phyloP scores from a whole-genome alignment of 2,329 filamentous ascomycete species.

The Tolypocladium nubicola region DNA sequence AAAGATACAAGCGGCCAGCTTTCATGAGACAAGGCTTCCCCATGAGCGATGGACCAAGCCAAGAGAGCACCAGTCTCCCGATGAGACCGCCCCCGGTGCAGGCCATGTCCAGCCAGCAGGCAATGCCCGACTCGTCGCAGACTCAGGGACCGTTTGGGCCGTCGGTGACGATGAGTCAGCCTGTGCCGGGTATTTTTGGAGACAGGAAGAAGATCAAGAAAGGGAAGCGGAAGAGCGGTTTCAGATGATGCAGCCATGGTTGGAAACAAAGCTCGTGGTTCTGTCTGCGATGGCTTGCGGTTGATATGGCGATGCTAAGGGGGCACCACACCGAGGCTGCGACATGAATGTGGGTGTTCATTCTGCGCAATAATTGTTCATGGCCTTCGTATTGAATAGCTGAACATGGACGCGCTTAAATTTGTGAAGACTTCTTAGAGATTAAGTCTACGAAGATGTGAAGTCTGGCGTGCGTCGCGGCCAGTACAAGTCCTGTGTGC shows the following conservation, averaged over 20 bases:
- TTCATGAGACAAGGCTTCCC: constrained; percentile 15
- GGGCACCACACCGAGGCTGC: not conserved
- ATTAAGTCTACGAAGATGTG: not conserved
- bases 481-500: not conserved
- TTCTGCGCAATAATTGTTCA: not conserved
- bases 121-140: constrained; percentile 22
- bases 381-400: not conserved
- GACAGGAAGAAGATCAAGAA: constrained; percentile 33
- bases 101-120: constrained; percentile 25
- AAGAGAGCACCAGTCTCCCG: constrained; percentile 6
- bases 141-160: constrained; percentile 15
- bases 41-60: constrained; percentile 1
- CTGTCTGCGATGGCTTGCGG: not conserved
- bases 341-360: not conserved
- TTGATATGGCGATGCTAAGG: not conserved
- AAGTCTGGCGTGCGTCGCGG: not conserved
- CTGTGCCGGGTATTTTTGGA: constrained; percentile 34
- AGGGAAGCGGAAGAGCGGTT: constrained; percentile 30
- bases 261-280: not conserved
- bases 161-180: constrained; percentile 34
- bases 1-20: constrained; percentile 21
- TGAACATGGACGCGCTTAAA: not conserved
- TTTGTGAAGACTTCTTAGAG: not conserved
- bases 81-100: constrained; percentile 11
- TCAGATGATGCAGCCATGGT: constrained; percentile 15